Evolutionary conservation across 2,329 filamentous ascomycete species (phyloP), one percentile per base, ranked within the genome.

Genomic region (Paramyrothecium sp.): DNA sequence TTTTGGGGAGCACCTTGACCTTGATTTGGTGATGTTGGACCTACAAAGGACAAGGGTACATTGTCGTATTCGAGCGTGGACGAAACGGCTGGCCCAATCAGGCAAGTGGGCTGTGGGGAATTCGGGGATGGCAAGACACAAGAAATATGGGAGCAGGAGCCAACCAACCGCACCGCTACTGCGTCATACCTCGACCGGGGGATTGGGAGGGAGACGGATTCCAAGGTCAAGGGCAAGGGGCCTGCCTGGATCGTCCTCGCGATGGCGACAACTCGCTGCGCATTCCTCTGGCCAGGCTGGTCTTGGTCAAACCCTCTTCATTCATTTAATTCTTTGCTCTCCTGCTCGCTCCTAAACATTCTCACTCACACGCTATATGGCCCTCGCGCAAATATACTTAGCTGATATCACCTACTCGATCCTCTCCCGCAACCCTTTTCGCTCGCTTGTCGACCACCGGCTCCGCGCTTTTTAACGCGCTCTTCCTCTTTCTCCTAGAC

Each of bases 291-390:
- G 23, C 23, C 16, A 19, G 49, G 49, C 49, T 33, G 38, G 38
- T 44, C 38, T 19, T 19, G 38, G 38, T 48, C 54, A 56, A 59
- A 61, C 54, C 49, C 50, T 60, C 33, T 53, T 67, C 62, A 17
- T 51, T 68, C 53, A 30, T 30, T 30, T 30, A 30, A 30, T 30
- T 10, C 26, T 4, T 10, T 30, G 26, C 10, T 30, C 5, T 30
- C 26, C 26, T 30, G 4, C 10, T 30, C 26, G 26, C 10, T 30
- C 26, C 26, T 30, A 30, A 5, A 10, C 26, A 30, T 10, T 50
- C 47, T 16, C 21, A 19, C 23, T 22, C 47, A 50, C 20, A 16
- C 13, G 47, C 47, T 50, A 21, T 22, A 20, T 22, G 7, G 21
- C 20, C 26, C 26, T 30, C 5, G 26, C 10, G 56, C 56, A 48